Evolutionary conservation across 345 rosid species (phyloP), one percentile per base, ranked within the genome.

Genomic region (Populus alba): DNA sequence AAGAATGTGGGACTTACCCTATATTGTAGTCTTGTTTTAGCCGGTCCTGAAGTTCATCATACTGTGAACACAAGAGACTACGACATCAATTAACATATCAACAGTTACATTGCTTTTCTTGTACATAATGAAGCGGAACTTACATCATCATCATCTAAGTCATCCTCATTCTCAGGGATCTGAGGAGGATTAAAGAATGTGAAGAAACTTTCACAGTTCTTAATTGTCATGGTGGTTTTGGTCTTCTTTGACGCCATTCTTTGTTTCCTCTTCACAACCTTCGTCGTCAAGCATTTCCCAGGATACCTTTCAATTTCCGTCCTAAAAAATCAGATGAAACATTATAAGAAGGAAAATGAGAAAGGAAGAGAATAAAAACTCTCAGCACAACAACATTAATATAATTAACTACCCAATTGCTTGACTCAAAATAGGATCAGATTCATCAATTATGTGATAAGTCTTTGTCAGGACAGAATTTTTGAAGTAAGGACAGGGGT

Each of bases 371-470:
- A 12, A 11, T 23, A 66, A 51, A 27, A 47, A 0, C 6, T 33
- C 47, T 75, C 31, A 75, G 31, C 1, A 23, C 8, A 31, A n/a
- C 65, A 47, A 3, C 51, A 47, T 47, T 13, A 11, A 66, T 1
- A 13, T 18, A 47, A 33, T 6, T 33, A 49, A 33, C 76, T 81
- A 81, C 83, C 83, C 83, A 63, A 66, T 66, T 49, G 83, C 75
- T 76, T 76, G 72, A 62, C 72, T 76, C 63, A 77, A 49, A 69
- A 83, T 73, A 20, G 77, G 78, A 41, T 79, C 82, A 73, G 73
- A 80, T 31, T 76, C 80, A 77, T 83, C 82, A 79, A 76, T 83
- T 77, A 83, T 76, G 38, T 79, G 82, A 43, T 75, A 83, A 2
- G 77, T 68, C 70, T 83, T 79, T 68, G 85, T 79, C 51, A 79